Base-by-base conservation (phyloP, 192 early-diverging fungal species). In the Entomortierella parvispora region DNA sequence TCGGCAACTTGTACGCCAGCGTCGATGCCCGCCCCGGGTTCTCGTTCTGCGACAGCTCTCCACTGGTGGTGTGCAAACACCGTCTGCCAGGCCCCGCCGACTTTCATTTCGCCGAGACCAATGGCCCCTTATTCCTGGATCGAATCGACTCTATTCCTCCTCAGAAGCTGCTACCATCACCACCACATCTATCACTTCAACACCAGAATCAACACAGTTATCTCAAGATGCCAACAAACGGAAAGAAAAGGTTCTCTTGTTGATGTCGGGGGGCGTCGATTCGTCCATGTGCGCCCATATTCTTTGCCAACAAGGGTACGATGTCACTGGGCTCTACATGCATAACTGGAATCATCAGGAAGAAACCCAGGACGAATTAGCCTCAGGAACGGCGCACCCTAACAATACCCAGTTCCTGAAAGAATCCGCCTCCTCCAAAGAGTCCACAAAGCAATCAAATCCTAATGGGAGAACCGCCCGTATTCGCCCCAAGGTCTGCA, bases 201-300 rank as follows among this genome's bases (percentile, higher is more conserved):
- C 11, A 29, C 14, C 10, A 12, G 8, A 9, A 45, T n/a, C 12
- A 18, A 45, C 33, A 9, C 42, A 37, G 18, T 26, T 55, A 4
- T 15, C 14, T n/a, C 20, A 12, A 15, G 18, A 44, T 1, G 1
- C 1, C 46, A 20, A 23, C 37, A 40, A 37, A 2, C 53, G 18
- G 8, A 75, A 63, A 26, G 63, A 65, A 20, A 28, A 42, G 45
- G 93, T 98, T 3, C 84, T 92, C 7, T 71, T 99, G 2, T 90
- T 90, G 17, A 92, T 99, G 91, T 97, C 95, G 0, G 97, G 97
- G 29, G 97, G 97, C 2, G 95, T 99, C 0, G 97, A 99, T 63
- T 96, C 95, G 1, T 92, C 91, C 65, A 93, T 97, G 18, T 87
- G 91, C 11, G 95, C 95, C 0, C 71, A 91, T 29, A 77, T 99